These are phyloP conservation scores for Paecilomyces dactylethromorphus DNA, from an alignment of 2,329 filamentous ascomycete species.

Conservation along the genomic window DNA sequence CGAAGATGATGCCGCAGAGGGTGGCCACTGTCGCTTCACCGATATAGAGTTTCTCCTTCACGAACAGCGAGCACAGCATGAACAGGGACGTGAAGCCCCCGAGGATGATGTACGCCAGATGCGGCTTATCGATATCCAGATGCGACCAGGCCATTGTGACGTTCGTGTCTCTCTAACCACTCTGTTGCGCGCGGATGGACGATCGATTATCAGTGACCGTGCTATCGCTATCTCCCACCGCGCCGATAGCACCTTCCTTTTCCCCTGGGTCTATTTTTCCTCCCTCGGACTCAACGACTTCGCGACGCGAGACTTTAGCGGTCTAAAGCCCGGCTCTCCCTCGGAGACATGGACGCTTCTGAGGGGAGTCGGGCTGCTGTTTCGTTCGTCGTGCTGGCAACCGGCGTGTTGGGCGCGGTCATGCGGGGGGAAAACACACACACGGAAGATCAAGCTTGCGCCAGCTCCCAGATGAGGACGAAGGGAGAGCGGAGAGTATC, in stretches of 20 bases:
- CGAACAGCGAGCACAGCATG: conserved; percentile 95
- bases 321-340: neutral
- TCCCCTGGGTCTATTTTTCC: neutral
- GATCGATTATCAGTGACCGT: neutral
- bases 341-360: neutral
- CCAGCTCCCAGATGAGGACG: conserved; percentile 1
- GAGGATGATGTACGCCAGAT: conserved; percentile 97
- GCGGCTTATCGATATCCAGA: conserved; percentile 73
- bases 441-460: neutral
- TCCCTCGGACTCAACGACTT: neutral
- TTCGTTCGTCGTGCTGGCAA: neutral
- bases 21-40: conserved; percentile 92
- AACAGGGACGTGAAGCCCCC: conserved; percentile 96
- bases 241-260: neutral
- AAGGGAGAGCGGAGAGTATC: neutral
- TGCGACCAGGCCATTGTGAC: conserved; percentile 46
- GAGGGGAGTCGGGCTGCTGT: neutral
- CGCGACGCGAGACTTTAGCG: neutral
- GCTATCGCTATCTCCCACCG: neutral
- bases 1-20: conserved; percentile 64
- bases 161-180: conserved; percentile 1
- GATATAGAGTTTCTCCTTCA: conserved; percentile 98
- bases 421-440: neutral
- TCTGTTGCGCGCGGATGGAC: neutral
- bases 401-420: neutral